Evolutionary conservation across 352 stramenopile species (phyloP).

Genomic region (Phytophthora macrochlamydospora): DNA sequence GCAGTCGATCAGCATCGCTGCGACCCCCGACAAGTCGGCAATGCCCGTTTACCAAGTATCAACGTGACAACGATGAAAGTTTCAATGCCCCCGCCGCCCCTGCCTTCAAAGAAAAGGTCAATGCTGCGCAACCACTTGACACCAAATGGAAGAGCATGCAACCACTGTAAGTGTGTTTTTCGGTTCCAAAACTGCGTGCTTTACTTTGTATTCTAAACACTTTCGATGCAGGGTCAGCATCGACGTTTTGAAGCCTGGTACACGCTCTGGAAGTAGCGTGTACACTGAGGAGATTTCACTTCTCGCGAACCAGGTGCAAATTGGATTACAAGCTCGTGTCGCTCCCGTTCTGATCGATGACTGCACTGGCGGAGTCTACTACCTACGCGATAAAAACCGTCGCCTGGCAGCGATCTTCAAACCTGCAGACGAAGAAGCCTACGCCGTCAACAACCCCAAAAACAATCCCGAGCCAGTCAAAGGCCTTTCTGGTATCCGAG

Average conservation of each 20-base stretch:
- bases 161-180: conserved; percentile 19
- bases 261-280: conserved; percentile 11
- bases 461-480: conserved; percentile 8
- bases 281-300: conserved; percentile 29
- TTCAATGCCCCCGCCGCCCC: background rate
- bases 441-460: conserved; percentile 71
- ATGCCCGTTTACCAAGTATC: background rate
- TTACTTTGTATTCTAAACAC: conserved; percentile 17
- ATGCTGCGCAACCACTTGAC: conserved; percentile 4
- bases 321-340: conserved; percentile 39
- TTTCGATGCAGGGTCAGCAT: conserved; percentile 23
- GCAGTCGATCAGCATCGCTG: conserved; percentile 18
- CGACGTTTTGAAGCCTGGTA: conserved; percentile 27
- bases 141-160: conserved; percentile 8
- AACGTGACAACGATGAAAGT: too few species aligned
- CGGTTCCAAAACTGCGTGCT: background rate
- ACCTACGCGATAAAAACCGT: conserved; percentile 44
- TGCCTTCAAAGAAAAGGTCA: conserved; percentile 14
- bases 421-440: conserved; percentile 67
- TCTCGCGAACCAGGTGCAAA: conserved; percentile 34
- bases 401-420: conserved; percentile 70
- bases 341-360: conserved; percentile 55
- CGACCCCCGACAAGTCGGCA: conserved; percentile 9
- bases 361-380: conserved; percentile 73
- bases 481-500: conserved; percentile 36